A percentile compares a stretch with the other conserved stretches of the same genome.
phyloP scores from a whole-genome alignment of 805 yeast genomes.

The Lachancea sp. region DNA sequence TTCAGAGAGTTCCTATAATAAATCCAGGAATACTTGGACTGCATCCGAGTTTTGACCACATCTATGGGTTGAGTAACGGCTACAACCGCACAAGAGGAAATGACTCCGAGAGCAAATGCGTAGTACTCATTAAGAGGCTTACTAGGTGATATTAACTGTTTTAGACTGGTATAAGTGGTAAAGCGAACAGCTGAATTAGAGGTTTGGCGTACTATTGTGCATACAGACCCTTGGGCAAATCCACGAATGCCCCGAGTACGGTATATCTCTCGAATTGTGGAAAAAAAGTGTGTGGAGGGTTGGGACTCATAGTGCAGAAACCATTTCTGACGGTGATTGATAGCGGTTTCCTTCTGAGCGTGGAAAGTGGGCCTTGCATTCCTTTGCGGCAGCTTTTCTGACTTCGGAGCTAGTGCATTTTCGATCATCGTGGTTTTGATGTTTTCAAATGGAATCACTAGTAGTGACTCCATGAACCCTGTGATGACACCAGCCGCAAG shows the following conservation, averaged over 20 bases:
- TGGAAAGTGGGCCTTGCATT: slow-evolving; percentile 29
- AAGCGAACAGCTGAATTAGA: slow-evolving; percentile 77
- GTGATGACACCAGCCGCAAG: slow-evolving; percentile 81
- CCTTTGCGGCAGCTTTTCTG: slow-evolving; percentile 9
- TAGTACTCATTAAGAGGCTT: slow-evolving; percentile 33
- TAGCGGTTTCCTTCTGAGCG: slow-evolving; percentile 15
- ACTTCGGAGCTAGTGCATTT: slow-evolving; percentile 40
- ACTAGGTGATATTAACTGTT: slow-evolving; percentile 53
- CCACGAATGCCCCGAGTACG: slow-evolving; percentile 66
- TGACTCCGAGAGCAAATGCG: slow-evolving; percentile 44
- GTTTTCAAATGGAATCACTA: slow-evolving; percentile 88
- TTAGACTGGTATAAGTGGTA: slow-evolving; percentile 70
- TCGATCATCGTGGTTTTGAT: slow-evolving; percentile 77
- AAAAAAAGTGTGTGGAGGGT: slow-evolving; percentile 49
- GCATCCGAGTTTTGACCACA: slow-evolving; percentile 80
- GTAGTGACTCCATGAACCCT: slow-evolving; percentile 73
- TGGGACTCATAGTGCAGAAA: slow-evolving; percentile 38
- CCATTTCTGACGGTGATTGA: slow-evolving; percentile 31
- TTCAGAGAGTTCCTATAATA: slow-evolving; percentile 57
- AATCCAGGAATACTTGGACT: slow-evolving; percentile 58
- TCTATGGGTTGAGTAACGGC: slow-evolving; percentile 83
- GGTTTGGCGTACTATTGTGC: slow-evolving; percentile 78
- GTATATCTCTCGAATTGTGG: slow-evolving; percentile 61
- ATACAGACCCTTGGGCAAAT: slow-evolving; percentile 72
- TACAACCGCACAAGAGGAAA: slow-evolving; percentile 68